Evolutionary conservation across 768 basidiomycete genomes (phyloP), one percentile per base, ranked within the genome.

Genomic region (Candolleomyces efflorescens): DNA sequence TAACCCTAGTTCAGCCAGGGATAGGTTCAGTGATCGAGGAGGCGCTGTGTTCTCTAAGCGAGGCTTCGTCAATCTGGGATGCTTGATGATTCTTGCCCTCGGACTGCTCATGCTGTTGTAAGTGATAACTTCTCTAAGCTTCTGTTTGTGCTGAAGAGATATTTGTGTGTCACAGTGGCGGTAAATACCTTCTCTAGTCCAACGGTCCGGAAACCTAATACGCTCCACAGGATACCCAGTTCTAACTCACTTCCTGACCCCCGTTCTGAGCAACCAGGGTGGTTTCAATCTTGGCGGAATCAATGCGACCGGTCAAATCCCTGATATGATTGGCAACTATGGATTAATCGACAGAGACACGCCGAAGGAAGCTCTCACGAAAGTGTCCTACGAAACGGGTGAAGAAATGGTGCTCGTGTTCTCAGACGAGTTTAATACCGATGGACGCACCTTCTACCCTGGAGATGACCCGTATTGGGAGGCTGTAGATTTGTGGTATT

Each of bases 341-440:
- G 80, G 79, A 5, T 72, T 88, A 23, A 87, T 92, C 64, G 90
- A 92, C 70, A 65, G 73, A 23, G 82, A 89, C 27, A 93, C 90
- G 0, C 90, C 89, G 0, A 53, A 71, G 59, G 68, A 75, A 7
- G 80, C 78, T 1, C 65, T 71, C 68, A 74, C 75, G 58, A 74
- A 82, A 64, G 50, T 76, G 0, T 77, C 81, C 12, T 81, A 82
- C 63, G 71, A 84, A 58, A 68, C 77, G 23, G 63, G 64, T 49
- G 81, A 76, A 46, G 67, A 71, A 18, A 66, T 73, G 70, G 63
- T 64, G 5, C 72, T 85, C 52, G 79, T 88, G 13, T 90, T 88
- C 67, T 82, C 79, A 3, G 87, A 90, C 68, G 89, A 90, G 72
- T 91, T 91, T 68, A 81, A 90, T 59, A 67, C 63, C 22, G 85